phyloP scores from a whole-genome alignment of 441 rosid genomes.

The Brassica balearica region DNA sequence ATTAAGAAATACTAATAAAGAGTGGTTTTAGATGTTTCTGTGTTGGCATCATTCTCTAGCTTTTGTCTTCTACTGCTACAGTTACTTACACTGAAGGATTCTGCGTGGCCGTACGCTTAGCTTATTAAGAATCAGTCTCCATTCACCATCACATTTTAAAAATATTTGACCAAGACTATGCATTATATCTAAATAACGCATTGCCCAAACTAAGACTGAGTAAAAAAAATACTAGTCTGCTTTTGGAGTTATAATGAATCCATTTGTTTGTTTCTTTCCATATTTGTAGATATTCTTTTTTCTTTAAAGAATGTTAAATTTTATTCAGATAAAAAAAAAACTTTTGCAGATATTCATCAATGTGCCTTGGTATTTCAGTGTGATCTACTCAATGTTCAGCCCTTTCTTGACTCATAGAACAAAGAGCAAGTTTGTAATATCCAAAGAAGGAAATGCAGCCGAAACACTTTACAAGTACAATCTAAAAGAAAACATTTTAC shows the following conservation, averaged over 20 bases:
- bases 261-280: not conserved
- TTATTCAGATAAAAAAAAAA: too few relatives aligned
- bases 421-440: conserved; percentile 95
- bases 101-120: conserved; percentile 34
- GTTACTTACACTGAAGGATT: conserved; percentile 27
- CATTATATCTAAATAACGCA: conserved; percentile 4
- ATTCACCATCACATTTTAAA: not conserved
- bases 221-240: not conserved
- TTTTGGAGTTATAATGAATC: not conserved
- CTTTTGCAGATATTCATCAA: conserved; percentile 81
- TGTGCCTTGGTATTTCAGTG: conserved; percentile 96
- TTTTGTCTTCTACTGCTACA: conserved; percentile 31
- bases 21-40: conserved; percentile 35
- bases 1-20: not conserved
- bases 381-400: conserved; percentile 82
- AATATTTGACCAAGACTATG: conserved; percentile 15
- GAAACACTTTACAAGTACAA: conserved; percentile 92
- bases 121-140: conserved; percentile 23
- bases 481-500: not conserved
- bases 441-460: conserved; percentile 85
- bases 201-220: conserved; percentile 1
- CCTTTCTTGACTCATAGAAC: conserved; percentile 94
- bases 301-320: too few relatives aligned
- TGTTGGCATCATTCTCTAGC: conserved; percentile 31
- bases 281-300: not conserved